Conservation (phyloP, 352 stramenopile genomes). For the Pythium dissimile region DNA sequence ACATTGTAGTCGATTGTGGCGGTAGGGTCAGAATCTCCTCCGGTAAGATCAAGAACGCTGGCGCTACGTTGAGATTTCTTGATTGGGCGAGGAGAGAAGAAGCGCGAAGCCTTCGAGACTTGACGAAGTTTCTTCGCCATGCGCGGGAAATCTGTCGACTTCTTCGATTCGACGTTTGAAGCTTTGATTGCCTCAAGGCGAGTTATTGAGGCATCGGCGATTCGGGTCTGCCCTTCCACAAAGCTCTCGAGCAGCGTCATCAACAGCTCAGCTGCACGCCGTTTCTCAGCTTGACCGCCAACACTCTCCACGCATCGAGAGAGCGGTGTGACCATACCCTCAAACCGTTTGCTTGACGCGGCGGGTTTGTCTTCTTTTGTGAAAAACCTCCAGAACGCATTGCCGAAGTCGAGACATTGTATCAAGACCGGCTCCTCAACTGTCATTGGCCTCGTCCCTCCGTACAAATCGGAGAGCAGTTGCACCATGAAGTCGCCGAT, state of each 20-base stretch:
- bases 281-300: constrained; percentile 45
- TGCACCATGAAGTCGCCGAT: constrained; percentile 72
- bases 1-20: neutral
- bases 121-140: constrained; percentile 68
- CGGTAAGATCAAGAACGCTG: neutral
- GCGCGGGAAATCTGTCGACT: constrained; percentile 62
- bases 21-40: neutral
- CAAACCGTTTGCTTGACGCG: constrained; percentile 52
- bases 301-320: constrained; percentile 51
- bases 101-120: constrained; percentile 42
- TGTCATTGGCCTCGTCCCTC: constrained; percentile 14
- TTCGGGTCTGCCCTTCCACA: constrained; percentile 38
- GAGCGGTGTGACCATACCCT: constrained; percentile 44
- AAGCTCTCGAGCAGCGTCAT: constrained; percentile 62
- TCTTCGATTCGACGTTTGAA: constrained; percentile 53
- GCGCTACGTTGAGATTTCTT: constrained; percentile 4
- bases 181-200: constrained; percentile 56
- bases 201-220: constrained; percentile 46
- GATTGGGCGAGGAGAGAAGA: constrained; percentile 45
- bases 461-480: constrained; percentile 49
- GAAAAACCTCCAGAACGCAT: constrained; percentile 77
- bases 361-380: constrained; percentile 37
- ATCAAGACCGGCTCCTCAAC: constrained; percentile 49
- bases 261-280: constrained; percentile 58
- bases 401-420: constrained; percentile 69